phyloP scores from a whole-genome alignment of 371 early-diverging fungal genomes.

The Rhizopus sp. region DNA sequence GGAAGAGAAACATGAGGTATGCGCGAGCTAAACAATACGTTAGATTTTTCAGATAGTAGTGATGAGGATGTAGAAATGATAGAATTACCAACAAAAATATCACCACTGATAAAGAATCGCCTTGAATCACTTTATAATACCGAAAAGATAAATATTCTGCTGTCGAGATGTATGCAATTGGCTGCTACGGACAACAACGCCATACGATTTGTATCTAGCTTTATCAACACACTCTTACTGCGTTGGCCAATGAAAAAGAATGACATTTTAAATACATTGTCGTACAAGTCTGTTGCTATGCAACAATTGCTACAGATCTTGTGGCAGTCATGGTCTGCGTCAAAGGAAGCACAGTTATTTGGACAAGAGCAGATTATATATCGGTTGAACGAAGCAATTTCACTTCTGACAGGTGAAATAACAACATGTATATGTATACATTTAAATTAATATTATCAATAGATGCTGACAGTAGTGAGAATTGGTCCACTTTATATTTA shows the following conservation, averaged over 20 bases:
- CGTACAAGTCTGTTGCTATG: conserved; percentile 38
- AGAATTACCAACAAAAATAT: conserved; percentile 12
- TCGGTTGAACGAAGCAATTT: conserved; percentile 1
- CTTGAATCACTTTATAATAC: conserved; percentile 50
- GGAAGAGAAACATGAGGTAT: neutral
- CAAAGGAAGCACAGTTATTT: conserved; percentile 19
- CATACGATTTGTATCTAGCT: conserved; percentile 36
- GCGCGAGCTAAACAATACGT: neutral
- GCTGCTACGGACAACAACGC: conserved; percentile 13
- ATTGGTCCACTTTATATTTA: conserved; percentile 65
- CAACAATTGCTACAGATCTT: conserved; percentile 27
- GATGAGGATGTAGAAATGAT: conserved; percentile 46
- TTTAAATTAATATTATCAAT: neutral
- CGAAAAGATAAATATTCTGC: conserved; percentile 45
- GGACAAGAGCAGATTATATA: conserved; percentile 12
- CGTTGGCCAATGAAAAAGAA: conserved; percentile 62
- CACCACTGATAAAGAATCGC: conserved; percentile 46
- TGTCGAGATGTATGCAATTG: conserved; percentile 39
- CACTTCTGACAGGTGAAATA: neutral
- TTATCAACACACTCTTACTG: conserved; percentile 60
- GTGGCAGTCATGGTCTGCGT: conserved; percentile 35
- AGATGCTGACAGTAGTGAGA: neutral
- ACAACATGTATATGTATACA: too few relatives aligned
- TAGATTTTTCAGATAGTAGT: conserved; percentile 9
- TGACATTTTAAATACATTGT: conserved; percentile 51